Evolutionary conservation across 768 basidiomycete species (phyloP).

Genomic region (Mycena filopes): DNA sequence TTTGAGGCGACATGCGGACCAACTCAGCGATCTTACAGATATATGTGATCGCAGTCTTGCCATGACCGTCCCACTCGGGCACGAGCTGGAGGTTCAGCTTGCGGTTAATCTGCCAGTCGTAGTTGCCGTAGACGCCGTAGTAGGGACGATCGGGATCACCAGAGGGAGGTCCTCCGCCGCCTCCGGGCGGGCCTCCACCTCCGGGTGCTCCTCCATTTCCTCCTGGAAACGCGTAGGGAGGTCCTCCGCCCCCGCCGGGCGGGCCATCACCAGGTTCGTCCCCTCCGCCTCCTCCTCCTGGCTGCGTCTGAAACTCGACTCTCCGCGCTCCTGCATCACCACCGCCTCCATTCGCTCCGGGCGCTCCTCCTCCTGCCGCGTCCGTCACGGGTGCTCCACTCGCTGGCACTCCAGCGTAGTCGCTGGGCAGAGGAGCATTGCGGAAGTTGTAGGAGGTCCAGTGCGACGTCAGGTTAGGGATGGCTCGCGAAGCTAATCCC

Average conservation of each 20-base stretch:
- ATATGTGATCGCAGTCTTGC: not conserved
- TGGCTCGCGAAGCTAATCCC: not conserved
- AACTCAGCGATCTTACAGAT: not conserved
- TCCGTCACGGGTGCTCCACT: not conserved
- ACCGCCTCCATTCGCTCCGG: no score
- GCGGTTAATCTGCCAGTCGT: constrained; percentile 1
- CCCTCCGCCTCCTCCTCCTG: no score
- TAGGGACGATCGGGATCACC: not conserved
- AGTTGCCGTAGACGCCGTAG: no score
- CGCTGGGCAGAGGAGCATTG: not conserved
- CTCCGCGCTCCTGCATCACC: no score
- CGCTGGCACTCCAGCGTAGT: not conserved
- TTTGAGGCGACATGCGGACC: not conserved
- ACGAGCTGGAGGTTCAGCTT: not conserved
- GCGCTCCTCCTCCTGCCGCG: not conserved
- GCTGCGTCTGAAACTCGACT: no score
- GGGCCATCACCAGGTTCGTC: not conserved
- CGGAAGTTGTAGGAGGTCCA: not conserved
- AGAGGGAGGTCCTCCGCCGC: not conserved
- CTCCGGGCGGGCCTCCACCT: not conserved
- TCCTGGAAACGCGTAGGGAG: not conserved
- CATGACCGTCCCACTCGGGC: not conserved
- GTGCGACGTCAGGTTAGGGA: not conserved
- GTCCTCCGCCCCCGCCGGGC: not conserved
- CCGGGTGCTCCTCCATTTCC: not conserved